Conservation (phyloP, 1,139 yeast species). For the Yarrowia galli region DNA sequence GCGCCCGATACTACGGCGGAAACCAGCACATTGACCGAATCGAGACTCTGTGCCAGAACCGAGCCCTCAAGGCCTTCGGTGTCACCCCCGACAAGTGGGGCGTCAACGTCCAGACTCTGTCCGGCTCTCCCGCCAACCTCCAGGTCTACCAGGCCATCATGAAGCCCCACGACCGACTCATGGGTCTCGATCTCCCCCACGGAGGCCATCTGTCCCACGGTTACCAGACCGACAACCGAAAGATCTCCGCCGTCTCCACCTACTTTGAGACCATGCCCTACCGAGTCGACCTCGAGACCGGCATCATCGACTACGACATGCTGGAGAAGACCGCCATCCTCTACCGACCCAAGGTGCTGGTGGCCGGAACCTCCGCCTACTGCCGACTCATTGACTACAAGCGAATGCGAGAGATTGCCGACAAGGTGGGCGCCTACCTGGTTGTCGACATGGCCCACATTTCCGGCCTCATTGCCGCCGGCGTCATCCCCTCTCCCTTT, state of each 20-base stretch:
- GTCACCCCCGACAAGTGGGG: slow-evolving; percentile 91
- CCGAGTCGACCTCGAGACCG: slow-evolving; percentile 89
- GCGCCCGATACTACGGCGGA: slow-evolving; percentile 97
- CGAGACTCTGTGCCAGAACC: slow-evolving; percentile 87
- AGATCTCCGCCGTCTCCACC: slow-evolving; percentile 94
- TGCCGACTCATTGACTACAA: slow-evolving; percentile 93
- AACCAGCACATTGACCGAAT: slow-evolving; percentile 94
- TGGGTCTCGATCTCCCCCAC: slow-evolving; percentile 97
- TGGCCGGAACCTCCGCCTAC: slow-evolving; percentile 98
- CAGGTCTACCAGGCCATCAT: slow-evolving; percentile 94
- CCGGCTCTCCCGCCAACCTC: slow-evolving; percentile 97
- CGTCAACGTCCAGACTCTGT: slow-evolving; percentile 93
- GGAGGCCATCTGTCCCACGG: slow-evolving; percentile 99
- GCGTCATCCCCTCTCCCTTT: slow-evolving; percentile 95
- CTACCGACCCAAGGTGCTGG: slow-evolving; percentile 93
- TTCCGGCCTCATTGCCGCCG: slow-evolving; percentile 95
- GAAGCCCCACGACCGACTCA: slow-evolving; percentile 93
- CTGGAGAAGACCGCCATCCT: slow-evolving; percentile 87
- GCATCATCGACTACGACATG: slow-evolving; percentile 93
- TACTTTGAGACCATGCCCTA: slow-evolving; percentile 99
- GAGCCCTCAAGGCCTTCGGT: slow-evolving; percentile 89
- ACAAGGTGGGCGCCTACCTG: slow-evolving; percentile 93
- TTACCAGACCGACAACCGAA: slow-evolving; percentile 93
- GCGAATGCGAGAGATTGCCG: slow-evolving; percentile 96
- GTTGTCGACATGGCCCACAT: slow-evolving; percentile 99